Evolutionary conservation across 192 early-diverging fungal genomes (phyloP).

Genomic region (Entophlyctis helioformis): DNA sequence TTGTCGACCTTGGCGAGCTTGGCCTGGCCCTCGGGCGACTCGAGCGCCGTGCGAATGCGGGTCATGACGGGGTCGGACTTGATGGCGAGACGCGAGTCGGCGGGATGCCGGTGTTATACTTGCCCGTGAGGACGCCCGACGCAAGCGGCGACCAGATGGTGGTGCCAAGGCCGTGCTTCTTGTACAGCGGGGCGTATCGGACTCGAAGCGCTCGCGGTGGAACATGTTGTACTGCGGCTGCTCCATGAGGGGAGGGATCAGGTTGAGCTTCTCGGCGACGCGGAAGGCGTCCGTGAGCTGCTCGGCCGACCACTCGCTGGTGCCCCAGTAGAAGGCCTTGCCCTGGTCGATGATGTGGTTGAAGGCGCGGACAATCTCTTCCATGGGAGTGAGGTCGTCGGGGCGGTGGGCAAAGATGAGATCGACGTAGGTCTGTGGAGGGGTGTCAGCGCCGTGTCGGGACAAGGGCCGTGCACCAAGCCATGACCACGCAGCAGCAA

Average conservation of each 20-base stretch:
- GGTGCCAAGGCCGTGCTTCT: conserved; percentile 53
- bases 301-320: conserved; percentile 69
- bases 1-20: conserved; percentile 54
- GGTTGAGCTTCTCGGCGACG: conserved; percentile 51
- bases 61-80: conserved; percentile 47
- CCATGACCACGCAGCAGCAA: not conserved
- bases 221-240: conserved; percentile 84
- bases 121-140: conserved; percentile 50
- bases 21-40: conserved; percentile 49
- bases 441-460: too few species aligned
- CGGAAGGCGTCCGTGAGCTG: conserved; percentile 62
- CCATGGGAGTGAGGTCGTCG: conserved; percentile 65
- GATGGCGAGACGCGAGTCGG: conserved; percentile 52
- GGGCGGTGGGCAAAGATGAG: conserved; percentile 74
- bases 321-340: conserved; percentile 75
- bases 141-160: conserved; percentile 74
- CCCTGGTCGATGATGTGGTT: conserved; percentile 70
- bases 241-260: conserved; percentile 60
- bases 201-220: conserved; percentile 62
- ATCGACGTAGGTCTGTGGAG: conserved; percentile 28
- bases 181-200: conserved; percentile 61
- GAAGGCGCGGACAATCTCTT: conserved; percentile 76
- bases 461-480: not conserved
- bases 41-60: conserved; percentile 34
- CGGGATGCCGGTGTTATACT: conserved; percentile 60